Evolutionary conservation across 495 filamentous ascomycete species (phyloP), one percentile per base, ranked within the genome.

Genomic region (Penicillium flavigenum): DNA sequence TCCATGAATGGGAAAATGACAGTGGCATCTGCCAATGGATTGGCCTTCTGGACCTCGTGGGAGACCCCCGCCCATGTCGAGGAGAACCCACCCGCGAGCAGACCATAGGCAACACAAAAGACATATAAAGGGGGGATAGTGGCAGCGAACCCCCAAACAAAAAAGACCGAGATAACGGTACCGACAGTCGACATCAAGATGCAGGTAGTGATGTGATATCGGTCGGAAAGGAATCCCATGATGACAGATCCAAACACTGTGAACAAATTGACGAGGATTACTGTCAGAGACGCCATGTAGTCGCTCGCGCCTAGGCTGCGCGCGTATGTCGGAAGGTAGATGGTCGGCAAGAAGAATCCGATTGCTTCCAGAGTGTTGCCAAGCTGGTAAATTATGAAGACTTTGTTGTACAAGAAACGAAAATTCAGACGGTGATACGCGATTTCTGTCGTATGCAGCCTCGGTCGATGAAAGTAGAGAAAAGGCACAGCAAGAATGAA

Each of bases 81-180:
- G 7, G 76, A 76, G 55, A 77, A 85, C 0, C 80, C 78, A 5
- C 85, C 85, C 0, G 83, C 86, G 51, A 85, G 84, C 7, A 88
- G 65, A 5, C 87, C 87, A 61, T 86, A 88, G 2, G 81, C 56
- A 5, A 88, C 51, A 41, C 77, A 80, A 52, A 89, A 90, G 2
- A 83, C 67, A 36, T 62, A 62, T 5, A 70, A 45, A 12, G 57
- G 26, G 0, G 62, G 58, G 1, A 63, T 39, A 26, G 44, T 48
- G 5, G 26, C 38, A 10, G 65, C 55, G 16, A 88, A 67, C 0
- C 86, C 86, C 87, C 87, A 89, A 14, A 87, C 53, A 12, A 88
- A 55, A 49, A 89, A 85, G 0, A 86, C 77, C 0, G 81, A 74
- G 4, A 83, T 38, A 3, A 79, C 73, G 1, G 82, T 74, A 5